Evolutionary conservation across 495 filamentous ascomycete species (phyloP).

Genomic region (Penicilliopsis zonata): DNA sequence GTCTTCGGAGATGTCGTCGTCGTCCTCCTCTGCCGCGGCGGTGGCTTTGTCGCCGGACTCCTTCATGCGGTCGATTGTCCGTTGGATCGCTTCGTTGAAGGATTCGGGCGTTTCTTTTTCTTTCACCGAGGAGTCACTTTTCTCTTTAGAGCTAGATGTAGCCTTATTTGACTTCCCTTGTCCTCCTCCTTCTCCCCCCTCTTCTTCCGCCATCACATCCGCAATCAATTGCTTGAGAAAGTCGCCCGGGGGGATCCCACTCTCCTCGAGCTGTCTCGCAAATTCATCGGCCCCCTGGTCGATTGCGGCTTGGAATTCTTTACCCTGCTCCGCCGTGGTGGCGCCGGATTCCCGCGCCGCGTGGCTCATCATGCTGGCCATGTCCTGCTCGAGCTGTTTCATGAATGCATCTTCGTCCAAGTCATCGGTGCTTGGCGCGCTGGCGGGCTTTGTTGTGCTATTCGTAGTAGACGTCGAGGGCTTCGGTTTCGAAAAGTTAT

Average conservation of each 20-base stretch:
- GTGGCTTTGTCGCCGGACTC: conserved; percentile 69
- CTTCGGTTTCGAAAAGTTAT: conserved; percentile 61
- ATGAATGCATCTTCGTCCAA: conserved; percentile 55
- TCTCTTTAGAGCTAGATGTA: conserved; percentile 5
- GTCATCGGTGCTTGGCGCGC: conserved; percentile 9
- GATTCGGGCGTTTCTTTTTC: conserved; percentile 46
- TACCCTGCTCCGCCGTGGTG: conserved; percentile 8
- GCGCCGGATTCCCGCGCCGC: conserved; percentile 15
- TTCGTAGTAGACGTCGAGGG: conserved; percentile 11
- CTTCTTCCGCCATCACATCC: conserved; percentile 68
- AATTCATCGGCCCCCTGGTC: conserved; percentile 41
- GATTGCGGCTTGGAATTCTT: conserved; percentile 17
- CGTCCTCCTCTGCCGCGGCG: conserved; percentile 57
- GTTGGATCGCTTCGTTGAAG: conserved; percentile 83
- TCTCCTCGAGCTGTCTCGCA: conserved; percentile 69
- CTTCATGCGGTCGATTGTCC: conserved; percentile 92
- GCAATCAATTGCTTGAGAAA: conserved; percentile 75
- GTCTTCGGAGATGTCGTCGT: conserved; percentile 59
- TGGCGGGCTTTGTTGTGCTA: conserved; percentile 7
- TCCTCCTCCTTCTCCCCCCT: no score
- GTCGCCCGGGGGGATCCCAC: conserved; percentile 56
- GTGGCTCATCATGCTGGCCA: conserved; percentile 63
- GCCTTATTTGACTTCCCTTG: no score
- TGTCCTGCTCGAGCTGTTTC: conserved; percentile 71
- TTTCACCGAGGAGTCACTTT: conserved; percentile 43